Evolutionary conservation across 495 filamentous ascomycete genomes (phyloP).

Genomic region (Venustampulla echinocandica): DNA sequence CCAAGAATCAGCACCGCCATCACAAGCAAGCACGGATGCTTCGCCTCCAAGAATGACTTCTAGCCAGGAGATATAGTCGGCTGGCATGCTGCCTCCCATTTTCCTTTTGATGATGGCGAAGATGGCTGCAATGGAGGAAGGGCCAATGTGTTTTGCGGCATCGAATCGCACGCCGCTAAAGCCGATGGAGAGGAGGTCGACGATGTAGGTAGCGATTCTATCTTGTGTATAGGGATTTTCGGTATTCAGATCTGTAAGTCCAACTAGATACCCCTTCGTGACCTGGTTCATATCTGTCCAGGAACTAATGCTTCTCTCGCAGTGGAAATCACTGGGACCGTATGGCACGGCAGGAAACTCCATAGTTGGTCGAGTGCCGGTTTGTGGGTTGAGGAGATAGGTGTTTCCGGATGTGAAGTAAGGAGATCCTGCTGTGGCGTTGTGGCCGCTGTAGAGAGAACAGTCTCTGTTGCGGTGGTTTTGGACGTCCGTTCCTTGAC

Average conservation of each 20-base stretch:
- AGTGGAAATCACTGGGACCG: conserved; percentile 29
- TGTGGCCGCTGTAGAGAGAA: conserved; percentile 22
- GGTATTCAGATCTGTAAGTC: conserved; percentile 28
- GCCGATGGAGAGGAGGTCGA: conserved; percentile 27
- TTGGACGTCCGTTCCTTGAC: conserved; percentile 25
- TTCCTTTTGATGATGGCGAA: conserved; percentile 20
- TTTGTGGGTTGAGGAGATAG: conserved; percentile 26
- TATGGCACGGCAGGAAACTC: conserved; percentile 28
- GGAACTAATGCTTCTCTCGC: conserved; percentile 20
- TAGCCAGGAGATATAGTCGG: conserved; percentile 26
- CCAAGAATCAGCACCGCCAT: conserved; percentile 26
- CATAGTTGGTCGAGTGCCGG: conserved; percentile 23
- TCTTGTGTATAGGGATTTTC: conserved; percentile 29
- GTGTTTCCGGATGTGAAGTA: conserved; percentile 28
- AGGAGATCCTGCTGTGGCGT: conserved; percentile 26
- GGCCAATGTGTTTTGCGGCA: conserved; percentile 29
- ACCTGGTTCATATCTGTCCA: conserved; percentile 26
- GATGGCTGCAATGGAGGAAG: conserved; percentile 21
- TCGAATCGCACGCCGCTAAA: conserved; percentile 27
- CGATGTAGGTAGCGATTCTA: conserved; percentile 26
- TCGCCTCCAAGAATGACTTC: conserved; percentile 28
- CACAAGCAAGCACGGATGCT: conserved; percentile 21
- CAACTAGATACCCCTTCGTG: conserved; percentile 27
- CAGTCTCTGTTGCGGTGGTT: conserved; percentile 25
- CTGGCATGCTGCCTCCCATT: conserved; percentile 25